Evolutionary conservation across 169 alveolate species (phyloP).

Genomic region (Plasmodium vinckei): DNA sequence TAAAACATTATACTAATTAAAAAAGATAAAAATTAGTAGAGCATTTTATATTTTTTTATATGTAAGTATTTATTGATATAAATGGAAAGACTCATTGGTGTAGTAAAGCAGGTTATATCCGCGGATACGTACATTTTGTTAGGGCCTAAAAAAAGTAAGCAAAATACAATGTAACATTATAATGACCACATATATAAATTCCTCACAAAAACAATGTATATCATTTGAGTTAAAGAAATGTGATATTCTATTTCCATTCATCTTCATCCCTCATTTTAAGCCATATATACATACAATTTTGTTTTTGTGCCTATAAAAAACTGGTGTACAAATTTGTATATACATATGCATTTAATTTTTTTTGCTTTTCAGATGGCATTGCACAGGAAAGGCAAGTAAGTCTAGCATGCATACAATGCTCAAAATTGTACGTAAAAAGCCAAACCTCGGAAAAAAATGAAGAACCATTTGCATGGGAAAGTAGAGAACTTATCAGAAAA

Average conservation of each 20-base stretch:
- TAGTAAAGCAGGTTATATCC: constrained; percentile 72
- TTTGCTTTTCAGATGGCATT: constrained; percentile 22
- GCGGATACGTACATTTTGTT: constrained; percentile 71
- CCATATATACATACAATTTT: not conserved
- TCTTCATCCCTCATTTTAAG: too few relatives aligned
- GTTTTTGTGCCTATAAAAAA: too few relatives aligned
- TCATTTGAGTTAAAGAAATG: too few relatives aligned
- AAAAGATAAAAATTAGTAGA: not conserved
- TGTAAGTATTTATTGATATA: constrained; percentile 1
- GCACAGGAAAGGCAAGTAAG: constrained; percentile 71
- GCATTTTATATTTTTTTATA: constrained; percentile 3
- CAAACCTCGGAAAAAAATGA: constrained; percentile 59
- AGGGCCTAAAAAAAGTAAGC: constrained; percentile 69
- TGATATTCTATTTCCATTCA: too few relatives aligned
- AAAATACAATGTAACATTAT: too few relatives aligned
- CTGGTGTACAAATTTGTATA: not conserved
- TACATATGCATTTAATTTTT: not conserved
- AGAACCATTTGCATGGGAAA: constrained; percentile 77
- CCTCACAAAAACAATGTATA: too few relatives aligned
- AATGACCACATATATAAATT: too few relatives aligned
- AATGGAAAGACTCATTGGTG: constrained; percentile 72
- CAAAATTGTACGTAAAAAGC: constrained; percentile 54
- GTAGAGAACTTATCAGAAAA: constrained; percentile 71
- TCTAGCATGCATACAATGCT: constrained; percentile 61
- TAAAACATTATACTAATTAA: too few relatives aligned